Base-by-base conservation (phyloP, 75 land plant species). In the Pseudotsuga menziesii region DNA sequence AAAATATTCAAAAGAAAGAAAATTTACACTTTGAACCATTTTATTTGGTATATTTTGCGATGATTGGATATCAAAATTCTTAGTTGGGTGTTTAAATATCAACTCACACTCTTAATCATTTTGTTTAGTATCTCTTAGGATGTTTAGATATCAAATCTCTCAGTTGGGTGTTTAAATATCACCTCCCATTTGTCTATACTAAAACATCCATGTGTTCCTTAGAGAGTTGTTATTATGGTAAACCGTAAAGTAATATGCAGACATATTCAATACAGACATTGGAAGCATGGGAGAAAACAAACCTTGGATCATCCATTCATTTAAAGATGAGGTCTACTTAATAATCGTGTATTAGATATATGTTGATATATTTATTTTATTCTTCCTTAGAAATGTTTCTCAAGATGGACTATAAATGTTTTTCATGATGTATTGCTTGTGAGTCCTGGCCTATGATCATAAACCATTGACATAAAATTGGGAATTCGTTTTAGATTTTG, bases 251-350 rank as follows among this genome's bases (percentile, higher is more conserved):
- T 12, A 22, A 79, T n/a, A 39, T 36, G 55, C 48, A 17, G 52
- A 67, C 72, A 67, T 17, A 36, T 39, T 20, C 23, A 44, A 44
- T 44, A 44, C 85, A 91, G 94, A 86, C 85, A 41, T 78, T 92
- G 8, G 67, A 61, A 16, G 90, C 70, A 17, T 94, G 92, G 94
- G 85, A 92, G 81, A 77, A 72, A 84, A 84, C 26, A 94, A 94
- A 78, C 74, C 94, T 55, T 94, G 97, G 97, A 79, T 94, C 60
- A 82, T 82, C 3, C 86, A 85, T 79, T 69, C 77, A 23, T 87
- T 66, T 72, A 80, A 83, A 23, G 88, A 90, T 52, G 93, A 93
- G 93, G 95, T 92, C 26, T 23, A 74, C 48, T 2, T 29, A 56
- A 54, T 13, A 16, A 39, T 16, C 57, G 48, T 19, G 44, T 14